These are phyloP conservation scores for Monosporascus sp. DNA, from an alignment of 2,329 filamentous ascomycete species.

Conservation along the genomic window DNA sequence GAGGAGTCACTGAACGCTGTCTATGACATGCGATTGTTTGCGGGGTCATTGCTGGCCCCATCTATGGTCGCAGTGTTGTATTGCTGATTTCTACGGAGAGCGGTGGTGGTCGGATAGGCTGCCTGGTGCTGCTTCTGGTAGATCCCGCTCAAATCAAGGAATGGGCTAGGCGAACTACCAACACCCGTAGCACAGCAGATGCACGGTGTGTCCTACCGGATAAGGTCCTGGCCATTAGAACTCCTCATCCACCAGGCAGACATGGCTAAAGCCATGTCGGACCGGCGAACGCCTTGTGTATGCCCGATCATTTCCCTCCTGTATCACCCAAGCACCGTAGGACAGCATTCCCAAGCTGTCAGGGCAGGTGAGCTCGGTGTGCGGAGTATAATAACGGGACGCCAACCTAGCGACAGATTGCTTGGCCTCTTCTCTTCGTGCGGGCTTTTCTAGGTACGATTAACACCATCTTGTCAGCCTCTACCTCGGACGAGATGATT, in stretches of 20 bases:
- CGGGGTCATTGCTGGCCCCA: not conserved
- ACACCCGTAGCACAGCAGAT: slow-evolving; percentile 4
- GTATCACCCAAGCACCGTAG: slow-evolving; percentile 3
- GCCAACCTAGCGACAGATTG: not conserved
- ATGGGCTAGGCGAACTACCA: not conserved
- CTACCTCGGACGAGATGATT: slow-evolving; percentile 5
- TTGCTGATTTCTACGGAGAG: not conserved
- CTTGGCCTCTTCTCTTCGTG: not conserved
- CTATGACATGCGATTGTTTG: not conserved
- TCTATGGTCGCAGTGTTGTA: not conserved
- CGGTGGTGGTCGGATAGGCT: not conserved
- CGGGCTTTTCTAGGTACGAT: not conserved
- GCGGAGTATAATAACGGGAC: slow-evolving; percentile 6
- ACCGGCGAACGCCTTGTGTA: slow-evolving; percentile 6
- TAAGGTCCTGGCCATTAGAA: not conserved
- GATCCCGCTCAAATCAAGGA: not conserved
- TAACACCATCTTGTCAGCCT: no score
- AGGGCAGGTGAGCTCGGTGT: not conserved
- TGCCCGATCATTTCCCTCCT: slow-evolving; percentile 5
- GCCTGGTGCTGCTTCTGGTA: not conserved
- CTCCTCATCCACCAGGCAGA: slow-evolving; percentile 1
- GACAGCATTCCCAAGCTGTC: slow-evolving; percentile 5
- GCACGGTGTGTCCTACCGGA: not conserved
- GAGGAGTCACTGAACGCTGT: not conserved
- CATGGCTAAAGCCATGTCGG: slow-evolving; percentile 6